phyloP scores from a whole-genome alignment of 352 stramenopile genomes.

The Phytopythium cucurbitacearum region DNA sequence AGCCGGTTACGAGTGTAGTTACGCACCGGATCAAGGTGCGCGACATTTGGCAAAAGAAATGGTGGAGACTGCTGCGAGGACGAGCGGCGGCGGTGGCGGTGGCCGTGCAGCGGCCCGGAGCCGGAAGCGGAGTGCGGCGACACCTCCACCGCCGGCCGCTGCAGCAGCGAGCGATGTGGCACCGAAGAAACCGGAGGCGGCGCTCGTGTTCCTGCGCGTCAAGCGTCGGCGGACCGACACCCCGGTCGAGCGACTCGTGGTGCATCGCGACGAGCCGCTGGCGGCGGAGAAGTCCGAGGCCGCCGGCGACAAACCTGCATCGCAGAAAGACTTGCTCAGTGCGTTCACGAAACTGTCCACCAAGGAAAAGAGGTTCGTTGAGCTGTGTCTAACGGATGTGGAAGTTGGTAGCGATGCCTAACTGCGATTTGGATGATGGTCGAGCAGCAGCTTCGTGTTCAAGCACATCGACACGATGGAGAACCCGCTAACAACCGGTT shows the following conservation, averaged over 20 bases:
- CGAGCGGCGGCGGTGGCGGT: background rate
- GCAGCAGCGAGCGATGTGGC: background rate
- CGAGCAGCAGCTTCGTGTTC: conserved; percentile 51
- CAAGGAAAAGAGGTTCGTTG: conserved; percentile 32
- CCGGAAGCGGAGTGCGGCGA: conserved; percentile 1
- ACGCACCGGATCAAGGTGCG: background rate
- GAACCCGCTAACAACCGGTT: conserved; percentile 27
- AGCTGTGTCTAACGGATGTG: background rate
- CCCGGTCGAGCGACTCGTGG: conserved; percentile 60
- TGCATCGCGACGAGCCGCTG: conserved; percentile 35
- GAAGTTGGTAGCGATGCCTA: background rate
- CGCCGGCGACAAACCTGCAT: conserved; percentile 3
- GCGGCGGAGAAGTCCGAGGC: conserved; percentile 14
- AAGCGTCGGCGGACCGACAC: conserved; percentile 84
- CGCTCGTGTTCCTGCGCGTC: conserved; percentile 69
- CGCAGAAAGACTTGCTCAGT: conserved; percentile 31
- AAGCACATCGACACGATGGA: conserved; percentile 84
- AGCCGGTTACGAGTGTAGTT: background rate
- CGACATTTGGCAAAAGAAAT: conserved; percentile 1
- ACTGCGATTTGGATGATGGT: too few species aligned
- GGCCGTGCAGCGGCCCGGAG: background rate
- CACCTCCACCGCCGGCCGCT: too few species aligned
- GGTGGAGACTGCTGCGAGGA: background rate
- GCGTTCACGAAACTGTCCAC: conserved; percentile 67
- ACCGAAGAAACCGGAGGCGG: conserved; percentile 13